phyloP scores from a whole-genome alignment of 2,329 filamentous ascomycete genomes.

The Fusarium bulbicola region DNA sequence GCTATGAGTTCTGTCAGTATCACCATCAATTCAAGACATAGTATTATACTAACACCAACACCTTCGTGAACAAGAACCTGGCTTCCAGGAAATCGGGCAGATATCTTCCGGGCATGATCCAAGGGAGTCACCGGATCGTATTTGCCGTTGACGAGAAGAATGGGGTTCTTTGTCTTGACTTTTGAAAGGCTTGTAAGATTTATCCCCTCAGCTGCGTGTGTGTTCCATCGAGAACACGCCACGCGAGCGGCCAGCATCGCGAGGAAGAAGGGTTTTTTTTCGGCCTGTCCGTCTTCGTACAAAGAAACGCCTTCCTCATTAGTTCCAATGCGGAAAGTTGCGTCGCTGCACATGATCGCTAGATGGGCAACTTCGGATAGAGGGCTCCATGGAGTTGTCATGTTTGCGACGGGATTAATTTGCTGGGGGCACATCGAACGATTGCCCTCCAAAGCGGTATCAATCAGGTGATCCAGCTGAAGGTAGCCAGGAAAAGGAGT shows the following conservation, averaged over 20 bases:
- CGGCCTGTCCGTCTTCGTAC: too few species aligned
- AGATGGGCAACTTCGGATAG: not conserved
- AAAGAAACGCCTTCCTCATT: not conserved
- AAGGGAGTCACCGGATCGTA: not conserved
- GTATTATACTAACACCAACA: not conserved
- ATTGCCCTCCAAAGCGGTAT: not conserved
- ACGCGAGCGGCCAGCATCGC: too few species aligned
- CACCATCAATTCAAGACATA: not conserved
- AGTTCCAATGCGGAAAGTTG: not conserved
- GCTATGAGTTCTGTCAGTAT: not conserved
- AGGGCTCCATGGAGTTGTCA: not conserved
- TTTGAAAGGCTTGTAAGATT: not conserved
- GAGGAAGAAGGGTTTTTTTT: too few species aligned
- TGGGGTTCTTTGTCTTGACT: not conserved
- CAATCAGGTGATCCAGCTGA: not conserved
- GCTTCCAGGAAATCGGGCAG: not conserved
- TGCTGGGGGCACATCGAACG: not conserved
- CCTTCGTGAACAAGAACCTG: not conserved
- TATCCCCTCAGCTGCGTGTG: not conserved
- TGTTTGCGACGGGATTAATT: too few species aligned
- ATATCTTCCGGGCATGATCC: not conserved
- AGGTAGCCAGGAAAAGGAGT: accelerated
- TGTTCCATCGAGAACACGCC: not conserved
- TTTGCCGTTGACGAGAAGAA: not conserved
- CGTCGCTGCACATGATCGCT: not conserved